Conservation (phyloP, 106 monocot species). For the Apostasia shenzhenica region DNA sequence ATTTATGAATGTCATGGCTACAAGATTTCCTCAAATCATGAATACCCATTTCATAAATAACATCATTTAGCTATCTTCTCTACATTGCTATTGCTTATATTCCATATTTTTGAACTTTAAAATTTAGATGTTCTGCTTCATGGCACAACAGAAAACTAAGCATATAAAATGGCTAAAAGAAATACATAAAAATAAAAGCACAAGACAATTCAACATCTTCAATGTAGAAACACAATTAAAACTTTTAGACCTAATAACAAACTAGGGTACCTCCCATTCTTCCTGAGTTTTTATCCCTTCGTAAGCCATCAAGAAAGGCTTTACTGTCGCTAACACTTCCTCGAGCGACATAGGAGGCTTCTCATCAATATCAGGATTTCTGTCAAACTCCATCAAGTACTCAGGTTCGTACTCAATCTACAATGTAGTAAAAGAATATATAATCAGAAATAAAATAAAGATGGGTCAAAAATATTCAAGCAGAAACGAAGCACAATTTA, state of each 20-base stretch:
- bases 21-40: no score
- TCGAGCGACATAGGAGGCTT: slow-evolving; percentile 68
- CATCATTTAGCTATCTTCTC: neutral
- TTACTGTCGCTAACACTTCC: slow-evolving; percentile 69
- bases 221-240: neutral
- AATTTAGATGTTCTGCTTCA: no score
- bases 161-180: no score
- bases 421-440: slow-evolving; percentile 8
- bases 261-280: slow-evolving; percentile 78
- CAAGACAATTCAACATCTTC: neutral
- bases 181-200: neutral
- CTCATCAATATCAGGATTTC: slow-evolving; percentile 93
- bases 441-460: neutral
- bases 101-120: neutral
- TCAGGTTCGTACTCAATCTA: slow-evolving; percentile 97
- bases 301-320: slow-evolving; percentile 97
- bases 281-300: slow-evolving; percentile 85
- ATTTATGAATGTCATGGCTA: no score
- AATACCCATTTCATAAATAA: neutral
- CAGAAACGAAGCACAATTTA: slow-evolving; percentile 11
- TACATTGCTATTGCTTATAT: neutral
- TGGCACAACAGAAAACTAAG: no score
- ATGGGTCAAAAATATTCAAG: neutral
- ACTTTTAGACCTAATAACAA: neutral
- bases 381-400: slow-evolving; percentile 70